These are phyloP conservation scores for Scleroderma citrinum DNA, from an alignment of 768 basidiomycete genomes.

Conservation along the genomic window DNA sequence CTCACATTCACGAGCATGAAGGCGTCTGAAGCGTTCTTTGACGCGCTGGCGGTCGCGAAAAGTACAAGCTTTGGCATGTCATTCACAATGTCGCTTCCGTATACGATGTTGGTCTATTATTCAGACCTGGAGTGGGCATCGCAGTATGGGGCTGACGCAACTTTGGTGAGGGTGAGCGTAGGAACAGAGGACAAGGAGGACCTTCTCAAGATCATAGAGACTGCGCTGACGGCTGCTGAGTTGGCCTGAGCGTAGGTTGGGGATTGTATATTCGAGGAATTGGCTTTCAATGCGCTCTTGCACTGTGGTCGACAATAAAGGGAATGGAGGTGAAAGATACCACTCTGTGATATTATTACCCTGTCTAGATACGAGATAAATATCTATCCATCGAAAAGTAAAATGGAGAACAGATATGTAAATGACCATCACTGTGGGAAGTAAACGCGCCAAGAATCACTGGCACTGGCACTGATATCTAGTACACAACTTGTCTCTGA, in stretches of 20 bases:
- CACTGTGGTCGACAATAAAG: no score
- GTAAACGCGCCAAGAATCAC: no score
- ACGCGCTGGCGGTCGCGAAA: constrained; percentile 75
- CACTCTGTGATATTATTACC: no score
- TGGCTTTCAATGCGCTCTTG: no score
- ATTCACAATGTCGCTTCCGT: constrained; percentile 92
- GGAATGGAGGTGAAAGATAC: no score
- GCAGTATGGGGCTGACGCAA: constrained; percentile 75
- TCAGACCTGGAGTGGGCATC: constrained; percentile 88
- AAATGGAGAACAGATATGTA: no score
- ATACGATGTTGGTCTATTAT: constrained; percentile 88
- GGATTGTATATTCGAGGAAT: no score
- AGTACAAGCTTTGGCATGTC: constrained; percentile 92
- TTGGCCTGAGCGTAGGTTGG: background rate
- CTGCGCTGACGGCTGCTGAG: constrained; percentile 71
- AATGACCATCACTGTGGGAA: no score
- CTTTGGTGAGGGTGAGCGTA: constrained; percentile 81
- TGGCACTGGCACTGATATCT: no score
- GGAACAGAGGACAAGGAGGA: constrained; percentile 71
- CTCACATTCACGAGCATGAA: constrained; percentile 67
- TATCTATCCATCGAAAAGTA: no score
- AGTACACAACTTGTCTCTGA: no score
- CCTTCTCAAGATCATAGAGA: constrained; percentile 53
- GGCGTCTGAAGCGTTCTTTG: constrained; percentile 77
- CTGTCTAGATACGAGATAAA: no score